Base-by-base conservation (phyloP, 495 filamentous ascomycete genomes). In the Hypoxylon rickii region DNA sequence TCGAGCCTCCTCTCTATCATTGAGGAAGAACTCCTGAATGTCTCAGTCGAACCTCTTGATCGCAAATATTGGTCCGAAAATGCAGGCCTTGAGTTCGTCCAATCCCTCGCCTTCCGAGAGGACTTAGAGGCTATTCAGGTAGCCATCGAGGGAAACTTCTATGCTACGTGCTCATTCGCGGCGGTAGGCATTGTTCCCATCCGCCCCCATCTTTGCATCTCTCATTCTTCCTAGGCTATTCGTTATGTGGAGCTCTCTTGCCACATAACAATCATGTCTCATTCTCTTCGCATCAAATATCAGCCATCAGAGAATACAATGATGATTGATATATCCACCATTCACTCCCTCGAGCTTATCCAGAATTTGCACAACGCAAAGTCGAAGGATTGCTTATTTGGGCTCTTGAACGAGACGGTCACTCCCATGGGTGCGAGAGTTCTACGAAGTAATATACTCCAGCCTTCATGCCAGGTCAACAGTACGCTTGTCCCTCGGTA, bases 21-120 rank as follows among this genome's bases (percentile, higher is more conserved):
- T 26, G 82, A 92, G 55, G 79, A 86, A 42, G 87, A 89, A 58
- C 71, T 94, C 15, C 73, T 80, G 8, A 76, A 74, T 7, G 73
- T 76, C 26, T 68, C 66, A 13, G 77, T 92, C 21, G 84, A 80
- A 0, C 75, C 83, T 6, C 66, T 91, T n/a, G 89, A 94, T 54
- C 86, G 94, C 39, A 86, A 84, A 42, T 89, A 89, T 69, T 98
- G 90, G 86, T 91, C 89, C n/a, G 92, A 97, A 63, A 83, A 81
- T 8, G 74, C 80, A 2, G 90, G 90, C 1, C 76, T 92, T 37
- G 89, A 89, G 19, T 89, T 89, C 66, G 86, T 97, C 45, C 83
- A 93, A 45, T 78, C 83, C 11, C 75, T 96, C 21, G 89, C 90
- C 2, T 88, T 94, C 67, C 72, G 76, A 7, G 83, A 89, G 48